Percentiles rank a stretch among this genome's conserved stretches.
Evolutionary conservation across 225 moss, liverwort and hornwort species (phyloP).

Genomic region (Physcomitrium patens): DNA sequence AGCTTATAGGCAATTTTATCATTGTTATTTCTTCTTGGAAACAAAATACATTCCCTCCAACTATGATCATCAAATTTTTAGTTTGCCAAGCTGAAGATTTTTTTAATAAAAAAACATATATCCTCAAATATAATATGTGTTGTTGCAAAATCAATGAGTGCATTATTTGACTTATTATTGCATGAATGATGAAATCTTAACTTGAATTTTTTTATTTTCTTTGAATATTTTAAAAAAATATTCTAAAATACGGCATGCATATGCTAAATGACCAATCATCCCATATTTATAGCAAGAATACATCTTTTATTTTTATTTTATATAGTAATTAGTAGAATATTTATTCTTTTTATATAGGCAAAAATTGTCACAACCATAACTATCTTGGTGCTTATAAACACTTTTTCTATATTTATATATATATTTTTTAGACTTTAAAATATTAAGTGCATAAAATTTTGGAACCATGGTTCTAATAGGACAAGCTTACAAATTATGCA

Average conservation of each 20-base stretch:
- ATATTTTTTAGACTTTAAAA: too few species aligned
- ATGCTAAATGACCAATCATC: not conserved
- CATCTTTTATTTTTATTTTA: too few species aligned
- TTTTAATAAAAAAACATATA: not conserved
- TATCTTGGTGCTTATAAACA: not conserved
- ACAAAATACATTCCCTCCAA: not conserved
- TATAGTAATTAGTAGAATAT: too few species aligned
- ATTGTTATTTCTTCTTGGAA: not conserved
- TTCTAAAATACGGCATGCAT: not conserved
- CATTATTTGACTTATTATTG: not conserved
- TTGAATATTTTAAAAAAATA: not conserved
- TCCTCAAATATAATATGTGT: not conserved
- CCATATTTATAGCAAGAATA: not conserved
- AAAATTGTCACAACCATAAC: not conserved
- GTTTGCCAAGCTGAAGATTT: not conserved
- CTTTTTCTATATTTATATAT: not conserved
- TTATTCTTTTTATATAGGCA: not conserved
- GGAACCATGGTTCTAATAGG: not conserved
- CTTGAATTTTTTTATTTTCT: not conserved
- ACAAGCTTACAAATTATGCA: not conserved
- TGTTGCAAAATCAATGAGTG: not conserved
- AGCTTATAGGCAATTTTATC: not conserved
- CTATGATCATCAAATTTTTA: not conserved
- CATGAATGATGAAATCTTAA: too few species aligned
- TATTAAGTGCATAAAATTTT: not conserved